A percentile compares a stretch with the other conserved stretches of the same genome.
phyloP scores from a whole-genome alignment of 345 rosid genomes.

The Nasturtium officinale region DNA sequence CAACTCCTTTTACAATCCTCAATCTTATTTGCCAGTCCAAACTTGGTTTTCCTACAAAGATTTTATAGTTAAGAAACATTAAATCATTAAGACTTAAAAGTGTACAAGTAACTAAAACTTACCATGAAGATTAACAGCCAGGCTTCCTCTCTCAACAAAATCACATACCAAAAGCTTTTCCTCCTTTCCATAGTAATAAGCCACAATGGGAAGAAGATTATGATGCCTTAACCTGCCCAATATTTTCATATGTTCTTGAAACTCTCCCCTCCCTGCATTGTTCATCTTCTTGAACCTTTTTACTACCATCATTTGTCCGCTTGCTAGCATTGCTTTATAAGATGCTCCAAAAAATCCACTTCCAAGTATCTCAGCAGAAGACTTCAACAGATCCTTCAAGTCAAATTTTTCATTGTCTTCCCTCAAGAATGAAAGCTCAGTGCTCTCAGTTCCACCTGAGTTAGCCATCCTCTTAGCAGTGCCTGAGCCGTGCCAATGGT shows the following conservation, averaged over 20 bases:
- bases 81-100: neutral
- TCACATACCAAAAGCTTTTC: slow-evolving; percentile 85
- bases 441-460: neutral
- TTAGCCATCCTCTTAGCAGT: slow-evolving; percentile 30
- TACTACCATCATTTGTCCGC: slow-evolving; percentile 68
- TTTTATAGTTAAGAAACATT: neutral
- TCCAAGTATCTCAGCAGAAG: slow-evolving; percentile 92
- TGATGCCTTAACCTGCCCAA: slow-evolving; percentile 73
- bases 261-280: slow-evolving; percentile 84
- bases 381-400: slow-evolving; percentile 71
- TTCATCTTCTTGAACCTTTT: slow-evolving; percentile 93
- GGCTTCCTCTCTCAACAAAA: slow-evolving; percentile 63
- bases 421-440: slow-evolving; percentile 66
- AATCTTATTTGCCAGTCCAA: slow-evolving; percentile 77
- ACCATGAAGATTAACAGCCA: slow-evolving; percentile 90
- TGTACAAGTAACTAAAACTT: slow-evolving; percentile 26
- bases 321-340: slow-evolving; percentile 64
- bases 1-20: slow-evolving; percentile 78
- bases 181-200: slow-evolving; percentile 86
- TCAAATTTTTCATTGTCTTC: slow-evolving; percentile 77
- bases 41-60: slow-evolving; percentile 50
- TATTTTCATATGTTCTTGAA: slow-evolving; percentile 85
- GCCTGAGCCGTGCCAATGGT: slow-evolving; percentile 11
- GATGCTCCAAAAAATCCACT: slow-evolving; percentile 93
- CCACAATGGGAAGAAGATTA: slow-evolving; percentile 81